phyloP scores from a whole-genome alignment of 768 basidiomycete species.

The Psilocybe tampanensis region DNA sequence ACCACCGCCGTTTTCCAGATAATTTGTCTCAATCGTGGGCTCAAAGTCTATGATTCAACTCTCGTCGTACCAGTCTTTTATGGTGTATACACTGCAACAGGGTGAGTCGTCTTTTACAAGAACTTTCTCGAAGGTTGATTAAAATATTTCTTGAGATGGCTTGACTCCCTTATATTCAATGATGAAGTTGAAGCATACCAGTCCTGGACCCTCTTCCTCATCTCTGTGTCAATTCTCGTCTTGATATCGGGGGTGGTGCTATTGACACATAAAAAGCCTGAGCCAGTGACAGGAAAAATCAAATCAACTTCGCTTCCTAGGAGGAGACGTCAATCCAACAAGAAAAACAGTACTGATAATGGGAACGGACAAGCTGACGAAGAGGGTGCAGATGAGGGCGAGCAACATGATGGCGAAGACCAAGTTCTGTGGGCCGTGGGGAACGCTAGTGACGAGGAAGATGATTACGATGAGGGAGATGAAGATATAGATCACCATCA shows the following conservation, averaged over 20 bases:
- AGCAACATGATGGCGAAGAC: slow-evolving; percentile 40
- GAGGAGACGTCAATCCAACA: slow-evolving; percentile 16
- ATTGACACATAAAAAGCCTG: slow-evolving; percentile 90
- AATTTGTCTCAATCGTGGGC: slow-evolving; percentile 85
- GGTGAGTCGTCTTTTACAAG: slow-evolving; percentile 44
- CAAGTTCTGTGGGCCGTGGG: slow-evolving; percentile 73
- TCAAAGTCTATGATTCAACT: slow-evolving; percentile 90
- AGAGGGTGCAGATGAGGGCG: slow-evolving; percentile 40
- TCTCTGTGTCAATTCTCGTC: slow-evolving; percentile 83
- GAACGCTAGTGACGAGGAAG: slow-evolving; percentile 68
- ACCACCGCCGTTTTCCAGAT: slow-evolving; percentile 88
- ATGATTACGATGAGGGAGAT: slow-evolving; percentile 49
- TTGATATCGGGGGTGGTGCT: slow-evolving; percentile 93
- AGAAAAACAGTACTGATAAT: slow-evolving; percentile 14
- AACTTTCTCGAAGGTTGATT: neutral
- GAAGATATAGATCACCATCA: slow-evolving; percentile 46
- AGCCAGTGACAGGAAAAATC: slow-evolving; percentile 40
- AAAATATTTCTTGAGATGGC: slow-evolving; percentile 35
- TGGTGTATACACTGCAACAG: slow-evolving; percentile 85
- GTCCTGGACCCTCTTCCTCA: slow-evolving; percentile 86
- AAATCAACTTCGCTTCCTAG: slow-evolving; percentile 35
- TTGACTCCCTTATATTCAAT: slow-evolving; percentile 73
- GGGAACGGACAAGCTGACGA: slow-evolving; percentile 12
- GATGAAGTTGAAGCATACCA: slow-evolving; percentile 85
- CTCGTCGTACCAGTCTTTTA: slow-evolving; percentile 95